Base-by-base conservation (phyloP, 73 alveolate species). In the Durusdinium trenchii region DNA sequence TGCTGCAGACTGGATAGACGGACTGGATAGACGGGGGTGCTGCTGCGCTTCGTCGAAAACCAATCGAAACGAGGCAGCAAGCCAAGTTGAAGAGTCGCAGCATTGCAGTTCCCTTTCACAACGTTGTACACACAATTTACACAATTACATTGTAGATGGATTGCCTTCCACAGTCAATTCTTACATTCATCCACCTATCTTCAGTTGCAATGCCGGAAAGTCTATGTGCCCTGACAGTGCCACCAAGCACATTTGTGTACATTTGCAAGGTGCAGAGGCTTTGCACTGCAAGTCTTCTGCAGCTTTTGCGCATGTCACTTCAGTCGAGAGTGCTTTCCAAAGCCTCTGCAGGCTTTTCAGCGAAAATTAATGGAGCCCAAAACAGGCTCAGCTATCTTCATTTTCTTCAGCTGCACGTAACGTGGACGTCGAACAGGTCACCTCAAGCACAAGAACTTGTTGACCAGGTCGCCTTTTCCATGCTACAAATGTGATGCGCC, bases 231-330 rank as follows among this genome's bases (percentile, higher is more conserved):
- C 43, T 45, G 10, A 54, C 57, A 12, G 43, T 30, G 38, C 89
- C 61, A 45, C 89, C 89, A n/a, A 57, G 91, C 91, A 67, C 91
- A 47, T 81, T 47, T 81, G 64, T 81, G 91, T 81, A 81, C 91
- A 81, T 16, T 30, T 81, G 52, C 36, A n/a, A n/a, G 71, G 30
- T 48, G 67, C 91, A 78, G 71, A 48, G 71, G 91, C 71, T 48
- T 81, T 16, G 50, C 6, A 48, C 35, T n/a, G 46, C 71, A 9
- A 30, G 48, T 46, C 26, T n/a, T 62, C 26, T 48, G 32, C 67
- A 45, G n/a, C 6, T 36, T 32, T 30, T 38, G n/a, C 32, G 54
- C 73, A 1, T 73, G 51, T 36, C 52, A 73, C 14, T 0, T 73
- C n/a, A n/a, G 85, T 75, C 51, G 43, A 75, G 46, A 67, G n/a